phyloP scores from a whole-genome alignment of 1,284 basidiomycete species.

The Ustilago tritici region DNA sequence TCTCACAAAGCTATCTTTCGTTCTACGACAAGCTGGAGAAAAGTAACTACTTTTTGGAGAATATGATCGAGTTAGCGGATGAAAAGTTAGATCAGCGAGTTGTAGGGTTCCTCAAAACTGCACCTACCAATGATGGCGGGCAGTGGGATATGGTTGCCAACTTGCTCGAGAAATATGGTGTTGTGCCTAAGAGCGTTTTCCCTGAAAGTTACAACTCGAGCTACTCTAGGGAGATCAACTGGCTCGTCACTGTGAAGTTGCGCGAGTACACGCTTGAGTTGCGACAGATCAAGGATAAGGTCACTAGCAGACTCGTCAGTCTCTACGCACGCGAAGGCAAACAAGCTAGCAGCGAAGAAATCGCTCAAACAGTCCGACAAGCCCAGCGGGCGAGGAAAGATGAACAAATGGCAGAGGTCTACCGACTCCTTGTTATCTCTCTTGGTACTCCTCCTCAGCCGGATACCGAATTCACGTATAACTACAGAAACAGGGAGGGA shows the following conservation, averaged over 20 bases:
- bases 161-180: constrained; percentile 70
- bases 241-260: constrained; percentile 86
- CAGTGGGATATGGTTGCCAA: constrained; percentile 87
- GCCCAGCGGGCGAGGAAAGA: constrained; percentile 78
- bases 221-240: constrained; percentile 79
- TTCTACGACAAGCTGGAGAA: constrained; percentile 82
- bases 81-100: constrained; percentile 85
- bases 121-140: constrained; percentile 85
- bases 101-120: constrained; percentile 79
- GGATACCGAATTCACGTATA: constrained; percentile 54
- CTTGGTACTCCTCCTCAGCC: constrained; percentile 73
- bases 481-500: constrained; percentile 79
- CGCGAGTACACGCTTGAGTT: constrained; percentile 89
- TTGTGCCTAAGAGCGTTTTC: constrained; percentile 76
- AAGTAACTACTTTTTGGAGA: constrained; percentile 91
- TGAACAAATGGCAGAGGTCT: constrained; percentile 84
- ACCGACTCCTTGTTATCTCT: constrained; percentile 85
- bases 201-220: constrained; percentile 89
- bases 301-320: constrained; percentile 70
- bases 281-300: constrained; percentile 74
- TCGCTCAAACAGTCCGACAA: constrained; percentile 45
- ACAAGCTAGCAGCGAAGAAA: constrained; percentile 2
- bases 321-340: background rate
- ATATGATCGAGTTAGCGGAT: constrained; percentile 83
- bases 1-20: constrained; percentile 78